Base-by-base conservation (phyloP, 176 grass and related monocot species). In the Raddia guianensis region DNA sequence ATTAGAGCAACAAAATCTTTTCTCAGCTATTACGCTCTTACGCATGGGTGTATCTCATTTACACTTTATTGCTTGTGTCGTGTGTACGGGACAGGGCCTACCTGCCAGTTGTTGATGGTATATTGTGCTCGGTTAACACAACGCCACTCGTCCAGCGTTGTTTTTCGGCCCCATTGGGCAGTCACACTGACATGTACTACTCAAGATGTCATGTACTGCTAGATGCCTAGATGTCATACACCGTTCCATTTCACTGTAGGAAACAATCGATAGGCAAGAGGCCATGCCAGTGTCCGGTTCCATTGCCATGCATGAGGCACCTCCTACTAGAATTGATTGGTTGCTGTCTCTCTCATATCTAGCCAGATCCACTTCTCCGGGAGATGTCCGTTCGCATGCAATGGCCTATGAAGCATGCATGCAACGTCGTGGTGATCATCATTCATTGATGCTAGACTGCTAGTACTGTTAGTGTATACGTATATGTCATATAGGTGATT, bases 311-410 rank as follows among this genome's bases (percentile, higher is more conserved):
- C 6, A 12, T 62, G 10, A 62, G 37, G 55, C 6, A 12, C 50
- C 16, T 49, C 11, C 9, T 27, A 27, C 27, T 27, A 27, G 0
- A 27, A 27, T 27, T 27, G 27, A 27, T 27, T 27, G 27, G 27
- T 27, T 27, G 27, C 27, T 27, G 27, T 27, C 27, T 27, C 27
- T 27, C 27, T 27, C 27, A 27, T 27, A 27, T 27, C 27, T 27
- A 27, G 9, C 49, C 37, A 67, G 72, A 75, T 83, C 72, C 81
- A 75, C 62, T 67, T 75, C 81, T 75, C 9, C 3, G 35, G 70
- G 59, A 9, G 5, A 0, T 66, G 37, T 9, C 48, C 14, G 16
- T 18, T 37, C 44, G 15, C 68, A 81, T 27, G 46, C 80, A 33
- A 27, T 6, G 67, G 15, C 27, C 19, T 8, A 60, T 27, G 19